These are phyloP conservation scores for Podila clonocystis DNA, from an alignment of 192 early-diverging fungal genomes.

Conservation along the genomic window DNA sequence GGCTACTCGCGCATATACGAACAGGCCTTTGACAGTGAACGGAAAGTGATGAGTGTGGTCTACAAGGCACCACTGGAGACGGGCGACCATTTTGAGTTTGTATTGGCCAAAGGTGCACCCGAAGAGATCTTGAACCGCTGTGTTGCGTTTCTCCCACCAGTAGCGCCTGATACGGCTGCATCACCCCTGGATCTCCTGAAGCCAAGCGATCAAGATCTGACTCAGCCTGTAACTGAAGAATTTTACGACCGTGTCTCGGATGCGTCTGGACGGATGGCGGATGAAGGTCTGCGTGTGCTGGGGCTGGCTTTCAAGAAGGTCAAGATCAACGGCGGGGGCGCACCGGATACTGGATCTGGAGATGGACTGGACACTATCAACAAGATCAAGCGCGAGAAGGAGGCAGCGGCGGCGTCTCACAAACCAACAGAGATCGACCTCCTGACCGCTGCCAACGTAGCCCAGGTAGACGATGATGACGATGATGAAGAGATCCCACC, in stretches of 20 bases:
- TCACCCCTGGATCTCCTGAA: slow-evolving; percentile 42
- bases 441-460: slow-evolving; percentile 43
- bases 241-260: slow-evolving; percentile 72
- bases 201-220: slow-evolving; percentile 41
- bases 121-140: slow-evolving; percentile 86
- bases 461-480: slow-evolving; percentile 37
- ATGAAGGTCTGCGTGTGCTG: slow-evolving; percentile 86
- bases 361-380: slow-evolving; percentile 54
- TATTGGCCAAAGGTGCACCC: slow-evolving; percentile 92
- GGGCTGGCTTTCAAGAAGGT: slow-evolving; percentile 83
- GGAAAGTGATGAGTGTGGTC: slow-evolving; percentile 94
- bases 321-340: slow-evolving; percentile 30
- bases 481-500: slow-evolving; percentile 61
- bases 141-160: slow-evolving; percentile 58
- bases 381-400: slow-evolving; percentile 61
- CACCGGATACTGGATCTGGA: neutral
- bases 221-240: slow-evolving; percentile 64
- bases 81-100: slow-evolving; percentile 55
- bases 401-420: slow-evolving; percentile 42
- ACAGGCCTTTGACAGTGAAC: slow-evolving; percentile 93
- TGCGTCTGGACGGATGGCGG: slow-evolving; percentile 78
- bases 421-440: slow-evolving; percentile 32
- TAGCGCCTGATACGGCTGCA: slow-evolving; percentile 7
- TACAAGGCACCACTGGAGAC: slow-evolving; percentile 56
- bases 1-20: slow-evolving; percentile 78